Evolutionary conservation across 257 asterid genomes (phyloP), one percentile per base, ranked within the genome.

Genomic region (Rubia yunnanensis): DNA sequence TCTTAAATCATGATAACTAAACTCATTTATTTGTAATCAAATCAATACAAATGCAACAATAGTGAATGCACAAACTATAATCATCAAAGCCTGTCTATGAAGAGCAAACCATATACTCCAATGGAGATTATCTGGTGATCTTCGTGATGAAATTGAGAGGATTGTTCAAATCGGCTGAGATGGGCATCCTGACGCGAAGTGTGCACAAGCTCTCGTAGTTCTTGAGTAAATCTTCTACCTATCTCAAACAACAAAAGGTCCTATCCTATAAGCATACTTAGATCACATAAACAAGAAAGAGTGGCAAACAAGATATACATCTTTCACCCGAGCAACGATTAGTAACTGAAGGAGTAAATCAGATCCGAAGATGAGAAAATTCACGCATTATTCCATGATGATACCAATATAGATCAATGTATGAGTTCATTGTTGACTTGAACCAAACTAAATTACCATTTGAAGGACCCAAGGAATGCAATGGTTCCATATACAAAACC

Each of bases 71-170:
- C 64, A 49, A 36, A 59, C 18, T 34, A 54, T n/a, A 62, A 54
- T 5, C 63, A 20, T 60, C 55, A 58, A 70, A 48, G 69, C 71
- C 79, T 50, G 79, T 68, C n/a, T 69, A 10, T 6, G 52, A n/a
- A n/a, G n/a, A n/a, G n/a, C n/a, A n/a, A n/a, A n/a, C n/a, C n/a
- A 50, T 60, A 34, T 46, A 69, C 6, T 24, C 27, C 27, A 14
- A 27, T 32, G 68, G 63, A 53, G 38, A 60, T 39, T 17, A 31
- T 22, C 92, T 76, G 15, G 78, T 61, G 74, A 88, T 84, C 88
- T 88, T 88, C 32, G 96, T 88, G 56, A 86, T 88, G 84, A 88
- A 88, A 60, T 88, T 88, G 20, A 89, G 92, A 4, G 95, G 95
- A 46, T 88, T 88, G 8, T 78, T 49, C 56, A 88, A 81, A 78